These are phyloP conservation scores for Penicillium italicum DNA, from an alignment of 2,329 filamentous ascomycete species.

Conservation along the genomic window DNA sequence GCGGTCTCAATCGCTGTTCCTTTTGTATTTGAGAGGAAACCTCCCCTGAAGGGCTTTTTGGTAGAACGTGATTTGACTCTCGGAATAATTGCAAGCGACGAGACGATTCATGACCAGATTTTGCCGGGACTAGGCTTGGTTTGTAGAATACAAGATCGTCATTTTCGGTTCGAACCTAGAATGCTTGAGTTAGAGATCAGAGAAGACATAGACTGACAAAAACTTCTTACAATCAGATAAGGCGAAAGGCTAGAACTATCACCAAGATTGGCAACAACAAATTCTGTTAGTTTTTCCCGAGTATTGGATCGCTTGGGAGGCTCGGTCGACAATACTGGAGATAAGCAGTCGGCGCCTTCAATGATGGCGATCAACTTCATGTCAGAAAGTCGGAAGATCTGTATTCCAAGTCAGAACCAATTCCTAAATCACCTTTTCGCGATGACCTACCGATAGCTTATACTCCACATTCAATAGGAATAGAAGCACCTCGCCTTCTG, in stretches of 20 bases:
- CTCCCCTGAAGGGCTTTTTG: slow-evolving; percentile 54
- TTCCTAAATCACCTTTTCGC: background rate
- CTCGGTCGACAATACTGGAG: slow-evolving; percentile 69
- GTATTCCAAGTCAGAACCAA: background rate
- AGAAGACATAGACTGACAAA: background rate
- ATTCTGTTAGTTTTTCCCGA: slow-evolving; percentile 71
- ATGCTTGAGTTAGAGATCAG: slow-evolving; percentile 10
- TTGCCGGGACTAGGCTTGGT: slow-evolving; percentile 57
- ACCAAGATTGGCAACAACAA: slow-evolving; percentile 80
- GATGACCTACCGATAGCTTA: slow-evolving; percentile 64
- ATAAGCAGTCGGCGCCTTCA: slow-evolving; percentile 73
- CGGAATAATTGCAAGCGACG: slow-evolving; percentile 69
- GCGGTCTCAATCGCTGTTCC: slow-evolving; percentile 38
- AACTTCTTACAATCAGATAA: slow-evolving; percentile 69
- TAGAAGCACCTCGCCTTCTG: slow-evolving; percentile 58
- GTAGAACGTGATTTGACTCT: slow-evolving; percentile 63
- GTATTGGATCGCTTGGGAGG: slow-evolving; percentile 66
- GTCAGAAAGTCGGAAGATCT: slow-evolving; percentile 75
- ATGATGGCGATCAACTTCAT: slow-evolving; percentile 70
- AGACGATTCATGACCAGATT: slow-evolving; percentile 10
- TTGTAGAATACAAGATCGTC: slow-evolving; percentile 87
- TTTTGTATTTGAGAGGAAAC: slow-evolving; percentile 38
- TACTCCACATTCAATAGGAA: slow-evolving; percentile 76
- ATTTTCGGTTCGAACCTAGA: slow-evolving; percentile 68
- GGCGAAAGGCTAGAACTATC: slow-evolving; percentile 67